phyloP scores from a whole-genome alignment of 371 early-diverging fungal genomes.

The Antonospora locustae region DNA sequence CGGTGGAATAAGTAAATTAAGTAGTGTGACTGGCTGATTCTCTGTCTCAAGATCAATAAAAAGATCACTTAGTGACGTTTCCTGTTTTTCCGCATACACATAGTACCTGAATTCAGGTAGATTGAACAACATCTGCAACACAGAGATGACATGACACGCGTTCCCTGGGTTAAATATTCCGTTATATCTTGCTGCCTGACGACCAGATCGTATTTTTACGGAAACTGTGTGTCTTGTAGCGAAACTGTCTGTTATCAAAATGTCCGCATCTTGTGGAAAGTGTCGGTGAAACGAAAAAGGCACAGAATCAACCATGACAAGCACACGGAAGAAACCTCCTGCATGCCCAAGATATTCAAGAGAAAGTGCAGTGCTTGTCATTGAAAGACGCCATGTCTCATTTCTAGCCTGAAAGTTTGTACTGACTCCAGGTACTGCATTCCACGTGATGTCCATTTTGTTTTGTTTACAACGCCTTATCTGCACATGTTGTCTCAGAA shows the following conservation, averaged over 20 bases:
- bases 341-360: background rate
- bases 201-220: background rate
- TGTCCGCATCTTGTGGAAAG: background rate
- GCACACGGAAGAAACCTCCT: slow-evolving; percentile 1
- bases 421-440: no score
- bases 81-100: slow-evolving; percentile 17
- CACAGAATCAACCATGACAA: background rate
- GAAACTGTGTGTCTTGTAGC: background rate
- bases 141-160: slow-evolving; percentile 53
- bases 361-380: no score
- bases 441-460: no score
- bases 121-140: slow-evolving; percentile 49
- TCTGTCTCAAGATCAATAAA: no score
- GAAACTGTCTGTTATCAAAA: background rate
- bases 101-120: slow-evolving; percentile 45
- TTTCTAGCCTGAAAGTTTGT: no score
- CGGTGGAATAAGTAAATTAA: no score
- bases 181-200: slow-evolving; percentile 8
- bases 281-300: background rate
- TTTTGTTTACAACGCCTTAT: background rate
- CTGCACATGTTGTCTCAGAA: background rate
- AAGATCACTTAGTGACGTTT: no score
- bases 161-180: slow-evolving; percentile 53
- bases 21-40: no score
- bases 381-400: no score